phyloP scores from a whole-genome alignment of 2,329 filamentous ascomycete species.

The Xylariales sp. region DNA sequence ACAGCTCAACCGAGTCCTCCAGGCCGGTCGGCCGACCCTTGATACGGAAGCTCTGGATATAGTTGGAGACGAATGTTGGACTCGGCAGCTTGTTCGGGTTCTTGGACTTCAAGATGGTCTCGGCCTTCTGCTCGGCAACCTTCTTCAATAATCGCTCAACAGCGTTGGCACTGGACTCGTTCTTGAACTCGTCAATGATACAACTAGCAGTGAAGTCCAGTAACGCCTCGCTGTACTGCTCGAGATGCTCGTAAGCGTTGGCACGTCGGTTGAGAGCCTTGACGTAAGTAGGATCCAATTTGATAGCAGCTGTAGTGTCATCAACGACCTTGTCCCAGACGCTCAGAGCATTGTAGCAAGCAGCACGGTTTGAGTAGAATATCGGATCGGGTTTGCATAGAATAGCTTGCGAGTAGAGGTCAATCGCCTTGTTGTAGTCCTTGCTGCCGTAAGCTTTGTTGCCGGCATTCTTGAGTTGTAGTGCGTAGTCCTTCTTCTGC shows the following conservation, averaged over 20 bases:
- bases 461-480: conserved; percentile 88
- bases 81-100: conserved; percentile 86
- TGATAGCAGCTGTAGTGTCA: conserved; percentile 91
- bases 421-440: conserved; percentile 89
- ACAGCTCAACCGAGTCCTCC: conserved; percentile 73
- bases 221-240: conserved; percentile 87
- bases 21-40: conserved; percentile 75
- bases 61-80: conserved; percentile 96
- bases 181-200: conserved; percentile 97
- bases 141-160: conserved; percentile 95
- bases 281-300: conserved; percentile 90
- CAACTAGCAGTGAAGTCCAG: conserved; percentile 98
- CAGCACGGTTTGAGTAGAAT: conserved; percentile 97
- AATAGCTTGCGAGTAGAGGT: conserved; percentile 92
- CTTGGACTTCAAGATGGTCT: conserved; percentile 77
- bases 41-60: conserved; percentile 94
- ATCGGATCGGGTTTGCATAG: conserved; percentile 96
- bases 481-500: conserved; percentile 80
- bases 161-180: conserved; percentile 79
- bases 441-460: conserved; percentile 96
- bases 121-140: conserved; percentile 91
- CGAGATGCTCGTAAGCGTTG: conserved; percentile 92
- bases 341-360: conserved; percentile 89
- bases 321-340: conserved; percentile 96
- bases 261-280: conserved; percentile 96